Evolutionary conservation across 306 rosid species (phyloP).

Genomic region (Cucumis melo): DNA sequence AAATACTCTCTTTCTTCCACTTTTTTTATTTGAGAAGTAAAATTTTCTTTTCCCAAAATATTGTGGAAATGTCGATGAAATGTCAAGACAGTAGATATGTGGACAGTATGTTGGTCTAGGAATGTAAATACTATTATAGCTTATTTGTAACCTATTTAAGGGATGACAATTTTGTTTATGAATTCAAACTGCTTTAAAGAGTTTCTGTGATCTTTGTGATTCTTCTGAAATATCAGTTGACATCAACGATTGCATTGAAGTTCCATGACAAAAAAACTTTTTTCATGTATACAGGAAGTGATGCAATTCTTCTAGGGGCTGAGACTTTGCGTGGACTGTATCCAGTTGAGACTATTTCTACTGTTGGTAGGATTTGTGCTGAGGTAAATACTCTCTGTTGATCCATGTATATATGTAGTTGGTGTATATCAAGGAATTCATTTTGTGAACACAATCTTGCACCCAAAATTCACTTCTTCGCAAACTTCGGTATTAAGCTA

Average conservation of each 20-base stretch:
- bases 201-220: neutral
- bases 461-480: neutral
- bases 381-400: constrained; percentile 42
- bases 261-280: neutral
- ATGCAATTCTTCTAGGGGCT: constrained; percentile 95
- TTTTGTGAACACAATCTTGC: constrained; percentile 8
- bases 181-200: neutral
- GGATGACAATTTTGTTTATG: neutral
- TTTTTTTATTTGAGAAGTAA: neutral
- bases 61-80: neutral
- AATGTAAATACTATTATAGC: neutral
- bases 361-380: constrained; percentile 84
- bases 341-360: constrained; percentile 88
- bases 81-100: neutral
- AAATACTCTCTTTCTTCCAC: neutral
- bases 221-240: neutral
- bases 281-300: constrained; percentile 57
- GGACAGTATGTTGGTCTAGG: neutral
- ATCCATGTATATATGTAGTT: neutral
- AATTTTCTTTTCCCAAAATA: neutral
- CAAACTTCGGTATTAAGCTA: neutral
- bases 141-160: neutral
- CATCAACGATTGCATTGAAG: neutral
- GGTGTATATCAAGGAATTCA: constrained; percentile 1
- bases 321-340: constrained; percentile 96